phyloP scores from a whole-genome alignment of 75 land plant species.

The Sequoia sempervirens region DNA sequence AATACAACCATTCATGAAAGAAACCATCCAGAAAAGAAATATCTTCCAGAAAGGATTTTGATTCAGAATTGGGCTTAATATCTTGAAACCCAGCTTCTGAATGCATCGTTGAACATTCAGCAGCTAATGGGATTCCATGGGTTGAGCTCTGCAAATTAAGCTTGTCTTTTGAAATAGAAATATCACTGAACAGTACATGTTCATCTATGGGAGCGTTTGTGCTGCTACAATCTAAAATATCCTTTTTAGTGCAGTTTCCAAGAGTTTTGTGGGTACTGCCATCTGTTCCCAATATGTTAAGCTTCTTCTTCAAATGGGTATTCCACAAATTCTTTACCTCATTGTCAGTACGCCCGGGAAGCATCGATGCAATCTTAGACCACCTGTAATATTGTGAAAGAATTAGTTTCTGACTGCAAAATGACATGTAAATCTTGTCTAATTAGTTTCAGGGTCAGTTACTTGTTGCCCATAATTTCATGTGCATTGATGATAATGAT shows the following conservation, averaged over 20 bases:
- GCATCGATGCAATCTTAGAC: neutral
- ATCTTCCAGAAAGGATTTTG: neutral
- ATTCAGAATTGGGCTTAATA: neutral
- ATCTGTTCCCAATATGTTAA: no score
- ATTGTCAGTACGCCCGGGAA: neutral
- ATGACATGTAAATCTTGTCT: no score
- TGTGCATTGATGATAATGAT: constrained; percentile 10
- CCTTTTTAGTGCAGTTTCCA: neutral
- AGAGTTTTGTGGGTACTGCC: no score
- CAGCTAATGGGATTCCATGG: neutral
- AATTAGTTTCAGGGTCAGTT: neutral
- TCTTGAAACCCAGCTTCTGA: neutral
- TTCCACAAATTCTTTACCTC: neutral
- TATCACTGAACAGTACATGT: no score
- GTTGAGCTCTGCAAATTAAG: neutral
- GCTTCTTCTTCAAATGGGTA: neutral
- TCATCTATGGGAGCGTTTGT: neutral
- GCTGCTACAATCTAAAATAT: neutral
- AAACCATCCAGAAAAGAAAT: neutral
- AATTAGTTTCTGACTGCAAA: neutral
- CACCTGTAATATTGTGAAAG: neutral
- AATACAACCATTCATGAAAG: neutral
- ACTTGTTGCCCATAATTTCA: constrained; percentile 15
- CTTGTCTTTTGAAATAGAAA: neutral
- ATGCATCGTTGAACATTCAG: neutral